A percentile compares a stretch with the other conserved stretches of the same genome.
phyloP scores from a whole-genome alignment of 176 grass and related monocot genomes.

The Carex cristatella region DNA sequence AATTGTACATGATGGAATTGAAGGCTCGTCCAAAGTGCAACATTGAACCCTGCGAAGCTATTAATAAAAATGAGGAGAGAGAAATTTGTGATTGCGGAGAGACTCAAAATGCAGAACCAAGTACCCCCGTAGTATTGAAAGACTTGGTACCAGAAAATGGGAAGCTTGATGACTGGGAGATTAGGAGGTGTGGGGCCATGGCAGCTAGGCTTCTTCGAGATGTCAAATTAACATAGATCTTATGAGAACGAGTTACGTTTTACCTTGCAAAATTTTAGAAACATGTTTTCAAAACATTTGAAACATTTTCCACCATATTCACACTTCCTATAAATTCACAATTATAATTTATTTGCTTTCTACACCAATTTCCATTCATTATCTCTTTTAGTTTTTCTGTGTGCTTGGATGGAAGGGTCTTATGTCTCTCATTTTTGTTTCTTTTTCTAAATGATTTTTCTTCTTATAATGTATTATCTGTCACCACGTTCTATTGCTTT shows the following conservation, averaged over 20 bases:
- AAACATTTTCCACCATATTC: neutral
- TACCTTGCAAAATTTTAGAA: neutral
- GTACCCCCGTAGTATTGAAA: neutral
- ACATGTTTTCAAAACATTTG: neutral
- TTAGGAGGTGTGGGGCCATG: conserved; percentile 73
- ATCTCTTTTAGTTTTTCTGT: neutral
- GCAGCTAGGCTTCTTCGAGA: conserved; percentile 82
- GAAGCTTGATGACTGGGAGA: conserved; percentile 67
- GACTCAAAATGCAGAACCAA: conserved; percentile 13
- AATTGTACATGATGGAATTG: conserved; percentile 80
- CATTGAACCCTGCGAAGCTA: neutral
- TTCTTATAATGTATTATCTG: neutral
- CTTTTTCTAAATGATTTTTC: neutral
- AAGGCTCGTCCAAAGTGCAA: conserved; percentile 28
- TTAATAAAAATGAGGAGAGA: conserved; percentile 28
- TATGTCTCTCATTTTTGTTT: neutral
- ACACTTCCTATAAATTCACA: neutral
- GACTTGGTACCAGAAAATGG: conserved; percentile 1
- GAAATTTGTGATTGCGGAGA: conserved; percentile 30
- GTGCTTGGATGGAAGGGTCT: neutral
- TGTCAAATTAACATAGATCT: conserved; percentile 46
- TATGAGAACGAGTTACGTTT: neutral
- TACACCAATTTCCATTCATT: no score
- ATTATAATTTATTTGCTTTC: neutral
- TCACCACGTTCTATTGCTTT: neutral